A percentile compares a stretch with the other conserved stretches of the same genome.
phyloP scores from a whole-genome alignment of 495 filamentous ascomycete species.

The Wilcoxina mikolae region DNA sequence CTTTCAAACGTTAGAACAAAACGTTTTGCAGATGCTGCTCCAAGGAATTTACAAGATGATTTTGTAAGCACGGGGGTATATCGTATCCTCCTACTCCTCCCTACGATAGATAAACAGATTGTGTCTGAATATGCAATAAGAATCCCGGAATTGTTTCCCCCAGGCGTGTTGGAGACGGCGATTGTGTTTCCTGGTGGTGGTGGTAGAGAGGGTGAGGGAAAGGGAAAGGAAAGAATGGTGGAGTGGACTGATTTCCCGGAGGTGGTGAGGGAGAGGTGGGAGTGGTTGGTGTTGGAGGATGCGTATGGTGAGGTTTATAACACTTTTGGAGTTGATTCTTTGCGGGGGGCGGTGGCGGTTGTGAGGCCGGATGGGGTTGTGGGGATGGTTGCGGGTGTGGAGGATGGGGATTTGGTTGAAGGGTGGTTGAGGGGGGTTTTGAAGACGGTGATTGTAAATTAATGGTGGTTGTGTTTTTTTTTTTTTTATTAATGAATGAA shows the following conservation, averaged over 20 bases:
- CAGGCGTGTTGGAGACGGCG: slow-evolving; percentile 17
- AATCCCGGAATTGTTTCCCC: slow-evolving; percentile 13
- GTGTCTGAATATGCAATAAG: background rate
- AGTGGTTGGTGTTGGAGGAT: slow-evolving; percentile 24
- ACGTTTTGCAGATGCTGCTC: slow-evolving; percentile 36
- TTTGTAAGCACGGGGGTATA: slow-evolving; percentile 36
- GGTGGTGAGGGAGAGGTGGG: slow-evolving; percentile 15
- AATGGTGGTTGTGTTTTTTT: too few relatives aligned
- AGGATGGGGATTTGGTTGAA: slow-evolving; percentile 33
- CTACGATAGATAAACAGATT: slow-evolving; percentile 23
- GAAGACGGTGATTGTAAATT: too few relatives aligned
- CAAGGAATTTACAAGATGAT: slow-evolving; percentile 38
- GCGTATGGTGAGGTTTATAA: slow-evolving; percentile 15
- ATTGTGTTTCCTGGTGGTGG: slow-evolving; percentile 19
- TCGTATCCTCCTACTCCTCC: slow-evolving; percentile 36
- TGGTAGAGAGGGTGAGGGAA: too few relatives aligned
- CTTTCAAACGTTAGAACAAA: slow-evolving; percentile 29
- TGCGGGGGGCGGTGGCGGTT: slow-evolving; percentile 45
- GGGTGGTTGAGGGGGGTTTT: slow-evolving; percentile 7
- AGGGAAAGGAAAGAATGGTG: too few relatives aligned
- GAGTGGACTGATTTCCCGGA: slow-evolving; percentile 25
- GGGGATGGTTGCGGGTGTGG: slow-evolving; percentile 43
- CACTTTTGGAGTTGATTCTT: slow-evolving; percentile 21
- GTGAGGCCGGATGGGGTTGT: slow-evolving; percentile 60
- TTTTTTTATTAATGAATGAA: too few relatives aligned